Base-by-base conservation (phyloP, 306 rosid genomes). In the Arachis stenosperma region DNA sequence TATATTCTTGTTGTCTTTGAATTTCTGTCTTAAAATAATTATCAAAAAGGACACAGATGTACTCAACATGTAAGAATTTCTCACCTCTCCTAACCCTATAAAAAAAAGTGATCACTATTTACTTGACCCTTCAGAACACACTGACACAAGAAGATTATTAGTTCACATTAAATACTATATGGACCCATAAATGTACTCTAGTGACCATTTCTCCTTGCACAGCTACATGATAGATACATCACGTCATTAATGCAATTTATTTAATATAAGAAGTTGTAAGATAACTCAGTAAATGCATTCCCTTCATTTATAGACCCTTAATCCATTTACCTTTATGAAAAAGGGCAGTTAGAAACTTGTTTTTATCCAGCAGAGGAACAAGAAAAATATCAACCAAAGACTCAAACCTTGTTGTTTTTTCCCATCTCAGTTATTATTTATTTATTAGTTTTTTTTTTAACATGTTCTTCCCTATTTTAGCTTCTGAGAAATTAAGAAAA, bases 311-410 rank as follows among this genome's bases (percentile, higher is more conserved):
- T 13, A 52, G 57, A 14, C 57, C 47, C 65, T 48, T 53, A 51
- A 65, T 67, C 55, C 53, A 6, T 51, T 67, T 27, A 52, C 2
- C 46, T 36, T 33, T 8, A 5, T 5, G 54, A 22, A 50, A 48
- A 48, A 60, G 33, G 22, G 9, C 11, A 22, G 17, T 44, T 43
- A 67, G 42, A 44, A 76, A 30, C 4, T 68, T 54, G 40, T 14
- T 67, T 65, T 73, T 77, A 54, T 72, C 79, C 71, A 73, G n/a
- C 39, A 4, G 3, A 41, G 27, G 40, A 71, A 52, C 43, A 29
- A 5, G 7, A 22, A 70, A 75, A 40, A 36, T 69, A 33, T 41
- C 37, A 27, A 59, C 27, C 43, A 27, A 48, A 2, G 27, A 48
- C 44, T 22, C 27, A 22, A 22, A 22, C 57, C 61, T 37, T 9